Conservation (phyloP, 2,329 filamentous ascomycete species). For the Taxawa tesnikishii region DNA sequence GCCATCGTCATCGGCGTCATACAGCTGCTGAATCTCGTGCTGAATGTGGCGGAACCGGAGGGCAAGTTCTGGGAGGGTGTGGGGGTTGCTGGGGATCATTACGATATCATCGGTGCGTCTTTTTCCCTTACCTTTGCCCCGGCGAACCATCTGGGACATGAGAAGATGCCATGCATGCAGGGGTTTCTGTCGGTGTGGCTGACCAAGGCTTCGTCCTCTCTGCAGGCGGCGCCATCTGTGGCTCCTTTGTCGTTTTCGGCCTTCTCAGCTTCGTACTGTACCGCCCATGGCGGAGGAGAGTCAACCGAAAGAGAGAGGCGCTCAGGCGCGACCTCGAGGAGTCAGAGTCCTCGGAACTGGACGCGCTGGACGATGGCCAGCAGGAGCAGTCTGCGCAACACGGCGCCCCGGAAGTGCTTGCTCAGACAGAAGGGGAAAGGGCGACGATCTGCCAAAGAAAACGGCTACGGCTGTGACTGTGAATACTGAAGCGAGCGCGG, state of each 20-base stretch:
- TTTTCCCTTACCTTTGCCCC: neutral
- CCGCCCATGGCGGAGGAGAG: conserved; percentile 59
- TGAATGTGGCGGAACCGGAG: conserved; percentile 60
- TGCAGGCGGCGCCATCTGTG: conserved; percentile 62
- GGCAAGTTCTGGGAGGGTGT: conserved; percentile 90
- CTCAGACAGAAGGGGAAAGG: too few species aligned
- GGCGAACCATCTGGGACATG: too few species aligned
- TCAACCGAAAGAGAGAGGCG: conserved; percentile 26
- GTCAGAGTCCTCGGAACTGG: conserved; percentile 2
- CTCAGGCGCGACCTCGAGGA: conserved; percentile 3
- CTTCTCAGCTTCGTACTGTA: conserved; percentile 63
- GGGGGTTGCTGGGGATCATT: conserved; percentile 61
- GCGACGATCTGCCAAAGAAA: too few species aligned
- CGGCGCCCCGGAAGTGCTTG: neutral
- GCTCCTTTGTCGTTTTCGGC: conserved; percentile 68
- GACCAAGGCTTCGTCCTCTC: too few species aligned
- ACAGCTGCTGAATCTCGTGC: conserved; percentile 67
- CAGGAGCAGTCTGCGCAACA: too few species aligned
- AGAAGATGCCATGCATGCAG: too few species aligned
- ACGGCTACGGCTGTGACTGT: too few species aligned
- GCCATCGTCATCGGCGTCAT: conserved; percentile 76
- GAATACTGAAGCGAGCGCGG: too few species aligned
- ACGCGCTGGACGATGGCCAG: neutral
- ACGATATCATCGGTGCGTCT: conserved; percentile 59
- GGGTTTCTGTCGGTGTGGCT: too few species aligned